Evolutionary conservation across 164 flowering plant species (phyloP).

Genomic region (Berberis thunbergii): DNA sequence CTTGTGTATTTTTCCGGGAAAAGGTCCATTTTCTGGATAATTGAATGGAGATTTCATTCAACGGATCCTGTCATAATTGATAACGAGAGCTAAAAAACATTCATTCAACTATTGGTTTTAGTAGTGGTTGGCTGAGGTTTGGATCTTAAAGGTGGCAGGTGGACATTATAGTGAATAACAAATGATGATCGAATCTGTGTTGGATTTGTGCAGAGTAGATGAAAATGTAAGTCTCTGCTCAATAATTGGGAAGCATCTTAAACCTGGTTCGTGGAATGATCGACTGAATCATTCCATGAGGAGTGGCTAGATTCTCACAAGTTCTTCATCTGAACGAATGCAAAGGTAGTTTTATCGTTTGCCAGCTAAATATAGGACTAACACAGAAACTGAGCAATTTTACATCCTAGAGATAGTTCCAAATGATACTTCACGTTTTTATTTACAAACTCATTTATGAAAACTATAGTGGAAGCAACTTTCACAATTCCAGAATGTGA

Average conservation of each 20-base stretch:
- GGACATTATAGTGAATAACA: no score
- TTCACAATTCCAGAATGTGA: no score
- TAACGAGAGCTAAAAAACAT: conserved; percentile 33
- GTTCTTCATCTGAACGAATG: conserved; percentile 53
- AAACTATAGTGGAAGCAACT: no score
- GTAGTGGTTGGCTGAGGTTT: no score
- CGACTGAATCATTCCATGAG: conserved; percentile 48
- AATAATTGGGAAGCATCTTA: conserved; percentile 60
- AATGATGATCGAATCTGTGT: background rate
- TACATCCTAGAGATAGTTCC: no score
- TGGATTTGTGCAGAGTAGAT: conserved; percentile 39
- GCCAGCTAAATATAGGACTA: background rate
- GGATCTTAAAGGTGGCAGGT: no score
- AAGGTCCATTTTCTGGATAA: conserved; percentile 68
- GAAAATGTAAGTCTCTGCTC: conserved; percentile 44
- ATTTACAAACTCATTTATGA: no score
- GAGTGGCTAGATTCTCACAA: conserved; percentile 48
- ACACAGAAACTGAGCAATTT: background rate
- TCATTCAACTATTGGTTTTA: background rate
- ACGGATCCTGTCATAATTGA: conserved; percentile 58
- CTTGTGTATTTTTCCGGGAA: conserved; percentile 31
- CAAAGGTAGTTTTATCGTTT: conserved; percentile 37
- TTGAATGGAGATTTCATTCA: conserved; percentile 87
- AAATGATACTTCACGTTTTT: no score
- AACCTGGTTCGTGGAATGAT: conserved; percentile 63